Percentiles rank a stretch among this genome's conserved stretches.
Evolutionary conservation across 495 filamentous ascomycete species (phyloP).

Genomic region (Lasiosphaeris hirsuta): DNA sequence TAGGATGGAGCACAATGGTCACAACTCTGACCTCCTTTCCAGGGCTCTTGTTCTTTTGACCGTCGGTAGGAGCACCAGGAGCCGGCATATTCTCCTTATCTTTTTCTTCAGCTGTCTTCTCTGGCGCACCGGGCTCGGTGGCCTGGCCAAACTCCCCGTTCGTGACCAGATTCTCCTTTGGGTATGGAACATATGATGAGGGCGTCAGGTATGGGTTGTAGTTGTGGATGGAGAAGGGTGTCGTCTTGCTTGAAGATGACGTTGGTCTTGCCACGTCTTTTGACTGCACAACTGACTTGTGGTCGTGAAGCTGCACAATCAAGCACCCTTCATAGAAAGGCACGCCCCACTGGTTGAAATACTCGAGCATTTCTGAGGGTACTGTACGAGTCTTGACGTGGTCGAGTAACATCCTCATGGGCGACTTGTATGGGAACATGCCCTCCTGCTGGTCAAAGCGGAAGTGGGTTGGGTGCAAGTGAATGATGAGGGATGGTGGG

Average conservation of each 20-base stretch:
- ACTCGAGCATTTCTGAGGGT: conserved; percentile 53
- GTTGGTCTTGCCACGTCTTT: conserved; percentile 54
- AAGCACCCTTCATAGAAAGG: conserved; percentile 94
- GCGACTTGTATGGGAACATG: conserved; percentile 83
- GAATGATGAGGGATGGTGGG: conserved; percentile 78
- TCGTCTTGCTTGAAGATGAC: conserved; percentile 55
- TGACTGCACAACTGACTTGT: conserved; percentile 62
- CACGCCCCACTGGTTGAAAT: conserved; percentile 61
- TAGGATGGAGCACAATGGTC: conserved; percentile 84
- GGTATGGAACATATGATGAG: conserved; percentile 79
- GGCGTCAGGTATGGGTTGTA: conserved; percentile 83
- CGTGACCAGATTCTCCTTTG: conserved; percentile 51
- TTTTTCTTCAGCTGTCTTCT: conserved; percentile 32
- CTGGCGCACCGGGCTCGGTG: conserved; percentile 19
- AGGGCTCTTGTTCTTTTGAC: conserved; percentile 46
- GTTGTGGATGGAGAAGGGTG: conserved; percentile 85
- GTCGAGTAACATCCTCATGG: conserved; percentile 80
- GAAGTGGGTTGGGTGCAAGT: conserved; percentile 81
- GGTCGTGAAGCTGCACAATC: conserved; percentile 87
- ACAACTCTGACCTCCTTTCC: conserved; percentile 59
- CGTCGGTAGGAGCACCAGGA: conserved; percentile 40
- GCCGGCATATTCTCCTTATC: conserved; percentile 53
- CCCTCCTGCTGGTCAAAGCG: conserved; percentile 94
- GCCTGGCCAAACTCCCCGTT: conserved; percentile 23
- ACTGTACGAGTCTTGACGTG: conserved; percentile 54